Conservation (phyloP, 2,329 filamentous ascomycete species). For the Malbranchea zuffiana region DNA sequence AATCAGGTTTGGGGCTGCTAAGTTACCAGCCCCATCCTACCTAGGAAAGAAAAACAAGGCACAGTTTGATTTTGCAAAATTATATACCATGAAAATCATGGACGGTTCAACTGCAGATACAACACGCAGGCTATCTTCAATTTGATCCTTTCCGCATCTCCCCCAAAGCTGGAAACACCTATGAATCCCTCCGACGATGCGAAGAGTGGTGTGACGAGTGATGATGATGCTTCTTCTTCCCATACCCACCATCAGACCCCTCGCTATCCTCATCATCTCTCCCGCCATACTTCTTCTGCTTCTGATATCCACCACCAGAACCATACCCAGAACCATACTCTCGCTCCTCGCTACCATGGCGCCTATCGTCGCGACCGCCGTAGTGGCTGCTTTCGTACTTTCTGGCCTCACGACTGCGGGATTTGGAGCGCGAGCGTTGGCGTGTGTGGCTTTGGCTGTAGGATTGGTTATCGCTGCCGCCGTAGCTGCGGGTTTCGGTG, state of each 20-base stretch:
- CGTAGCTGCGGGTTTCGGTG: constrained; percentile 8
- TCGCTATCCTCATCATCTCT: constrained; percentile 16
- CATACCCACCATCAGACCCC: constrained; percentile 12
- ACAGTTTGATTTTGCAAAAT: too few relatives aligned
- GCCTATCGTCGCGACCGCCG: constrained; percentile 15
- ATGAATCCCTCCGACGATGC: constrained; percentile 13
- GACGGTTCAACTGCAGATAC: too few relatives aligned
- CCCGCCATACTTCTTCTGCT: constrained; percentile 13
- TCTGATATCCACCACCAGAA: constrained; percentile 4
- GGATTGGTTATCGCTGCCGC: neutral
- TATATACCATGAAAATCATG: too few relatives aligned
- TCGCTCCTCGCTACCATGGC: constrained; percentile 18
- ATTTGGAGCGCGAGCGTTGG: constrained; percentile 8
- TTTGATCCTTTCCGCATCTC: too few relatives aligned
- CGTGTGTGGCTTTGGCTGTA: too few relatives aligned
- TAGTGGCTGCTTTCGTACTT: constrained; percentile 12
- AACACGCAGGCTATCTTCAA: too few relatives aligned
- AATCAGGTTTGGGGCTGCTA: too few relatives aligned
- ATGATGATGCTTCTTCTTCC: constrained; percentile 15
- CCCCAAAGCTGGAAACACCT: too few relatives aligned
- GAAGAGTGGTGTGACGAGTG: too few relatives aligned
- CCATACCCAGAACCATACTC: constrained; percentile 13
- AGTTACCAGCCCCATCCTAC: too few relatives aligned
- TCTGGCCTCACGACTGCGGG: constrained; percentile 10
- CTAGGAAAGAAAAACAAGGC: too few relatives aligned